Evolutionary conservation across 495 filamentous ascomycete species (phyloP).

Genomic region (Neurospora tetraspora): DNA sequence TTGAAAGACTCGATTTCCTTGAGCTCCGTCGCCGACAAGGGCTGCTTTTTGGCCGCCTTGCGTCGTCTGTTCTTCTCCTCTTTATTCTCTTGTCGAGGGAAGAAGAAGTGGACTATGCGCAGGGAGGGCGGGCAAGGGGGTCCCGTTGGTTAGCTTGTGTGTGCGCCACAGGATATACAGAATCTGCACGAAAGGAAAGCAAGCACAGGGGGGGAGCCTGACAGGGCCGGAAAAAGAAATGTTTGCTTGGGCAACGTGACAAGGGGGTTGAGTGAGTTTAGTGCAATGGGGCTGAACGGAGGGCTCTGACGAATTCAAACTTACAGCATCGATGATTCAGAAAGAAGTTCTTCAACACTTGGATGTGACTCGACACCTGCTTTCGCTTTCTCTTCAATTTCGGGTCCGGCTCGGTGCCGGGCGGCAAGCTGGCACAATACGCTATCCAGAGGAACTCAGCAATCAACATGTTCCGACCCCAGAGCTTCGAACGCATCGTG

Average conservation of each 20-base stretch:
- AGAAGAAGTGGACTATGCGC: slow-evolving; percentile 38
- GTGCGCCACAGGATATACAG: not conserved
- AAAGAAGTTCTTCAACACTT: slow-evolving; percentile 80
- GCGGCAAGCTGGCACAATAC: slow-evolving; percentile 28
- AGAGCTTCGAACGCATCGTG: slow-evolving; percentile 57
- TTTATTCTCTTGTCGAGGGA: slow-evolving; percentile 20
- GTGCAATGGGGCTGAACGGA: not conserved
- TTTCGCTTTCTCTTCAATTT: slow-evolving; percentile 53
- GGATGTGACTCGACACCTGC: slow-evolving; percentile 92
- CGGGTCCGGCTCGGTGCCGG: slow-evolving; percentile 21
- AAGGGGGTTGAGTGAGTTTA: not conserved
- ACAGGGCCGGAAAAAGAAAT: not conserved
- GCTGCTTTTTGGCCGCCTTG: not conserved
- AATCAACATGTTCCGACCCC: slow-evolving; percentile 89
- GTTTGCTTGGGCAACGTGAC: not conserved
- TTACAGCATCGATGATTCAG: slow-evolving; percentile 29
- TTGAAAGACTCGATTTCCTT: slow-evolving; percentile 40
- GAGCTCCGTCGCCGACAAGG: not conserved
- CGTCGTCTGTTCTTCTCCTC: slow-evolving; percentile 9
- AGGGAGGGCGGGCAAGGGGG: slow-evolving; percentile 8
- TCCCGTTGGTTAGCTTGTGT: slow-evolving; percentile 2
- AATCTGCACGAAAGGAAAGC: not conserved
- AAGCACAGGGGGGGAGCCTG: slow-evolving; percentile 3
- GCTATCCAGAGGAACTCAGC: slow-evolving; percentile 63
- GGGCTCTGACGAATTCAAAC: slow-evolving; percentile 1